Base-by-base conservation (phyloP, 2,329 filamentous ascomycete species). In the Cadophora malorum region DNA sequence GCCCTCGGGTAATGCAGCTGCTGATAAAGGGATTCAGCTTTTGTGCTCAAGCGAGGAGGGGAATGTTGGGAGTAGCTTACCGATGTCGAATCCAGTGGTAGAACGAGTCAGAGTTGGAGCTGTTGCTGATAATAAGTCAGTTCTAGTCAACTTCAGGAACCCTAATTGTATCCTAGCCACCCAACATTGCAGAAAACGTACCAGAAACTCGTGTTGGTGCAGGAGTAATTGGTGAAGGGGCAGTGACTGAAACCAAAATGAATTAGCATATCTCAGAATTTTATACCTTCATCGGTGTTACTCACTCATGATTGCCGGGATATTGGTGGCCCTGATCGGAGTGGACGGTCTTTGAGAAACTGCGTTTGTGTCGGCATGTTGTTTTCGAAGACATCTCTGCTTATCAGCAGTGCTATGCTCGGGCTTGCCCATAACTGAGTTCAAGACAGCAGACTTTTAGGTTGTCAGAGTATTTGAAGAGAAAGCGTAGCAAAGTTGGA, bases 1-100 rank as follows among this genome's bases (percentile, higher is more conserved):
- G 55, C 23, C 33, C 16, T 58, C 33, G 55, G 55, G 31, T 38
- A 58, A 38, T 23, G 55, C 55, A 41, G 55, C 55, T 55, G 52
- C 52, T 58, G 55, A 41, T 14, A n/a, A 21, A 33, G 31, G 14
- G n/a, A 9, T 58, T 58, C 55, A 58, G 33, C 8, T 10, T 38
- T 38, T 21, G 19, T 9, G 3, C n/a, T 16, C 9, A 58, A 23
- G 9, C 19, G 16, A 19, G n/a, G 8, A 38, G n/a, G 21, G 2
- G 7, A 38, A 35, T 38, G 21, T 5, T 5, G 28, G 28, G 28
- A 28, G 5, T 28, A 12, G n/a, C 31, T 23, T 58, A 38, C 55
- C 33, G 23, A 58, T 12, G 33, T 58, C 21, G 3, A 38, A 38
- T 6, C 4, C 1, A 21, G 31, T 38, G 19, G 4, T 10, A 23